These are phyloP conservation scores for Calonectria crousiana DNA, from an alignment of 2,329 filamentous ascomycete species.

Conservation along the genomic window DNA sequence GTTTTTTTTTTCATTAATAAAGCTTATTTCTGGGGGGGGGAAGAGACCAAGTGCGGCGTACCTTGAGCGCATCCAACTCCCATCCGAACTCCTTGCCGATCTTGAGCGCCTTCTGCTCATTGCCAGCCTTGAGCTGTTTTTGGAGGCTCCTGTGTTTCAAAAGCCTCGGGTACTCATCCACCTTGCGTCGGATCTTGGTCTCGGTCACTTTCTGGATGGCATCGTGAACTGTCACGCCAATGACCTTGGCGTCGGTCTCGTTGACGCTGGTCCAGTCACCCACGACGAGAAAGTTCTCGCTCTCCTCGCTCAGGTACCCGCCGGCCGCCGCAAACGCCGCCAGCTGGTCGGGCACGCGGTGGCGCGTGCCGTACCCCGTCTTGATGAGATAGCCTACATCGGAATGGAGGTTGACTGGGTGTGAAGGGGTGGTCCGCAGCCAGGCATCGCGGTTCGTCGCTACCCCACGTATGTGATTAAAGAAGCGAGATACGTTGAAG, in stretches of 20 bases:
- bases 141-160: slow-evolving; percentile 56
- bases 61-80: slow-evolving; percentile 65
- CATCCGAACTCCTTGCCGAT: slow-evolving; percentile 58
- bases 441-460: slow-evolving; percentile 54
- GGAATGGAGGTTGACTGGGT: slow-evolving; percentile 57
- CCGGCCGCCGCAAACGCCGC: slow-evolving; percentile 53
- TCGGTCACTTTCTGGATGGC: slow-evolving; percentile 54
- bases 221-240: slow-evolving; percentile 55
- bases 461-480: slow-evolving; percentile 46
- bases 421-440: slow-evolving; percentile 52
- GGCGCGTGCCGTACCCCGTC: slow-evolving; percentile 67
- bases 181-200: slow-evolving; percentile 44
- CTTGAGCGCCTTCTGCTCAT: slow-evolving; percentile 52
- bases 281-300: slow-evolving; percentile 60
- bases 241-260: slow-evolving; percentile 46
- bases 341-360: slow-evolving; percentile 61
- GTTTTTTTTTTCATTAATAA: slow-evolving; percentile 39
- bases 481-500: slow-evolving; percentile 50
- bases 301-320: slow-evolving; percentile 51
- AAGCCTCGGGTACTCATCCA: slow-evolving; percentile 49
- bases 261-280: slow-evolving; percentile 62
- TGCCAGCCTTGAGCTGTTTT: slow-evolving; percentile 52
- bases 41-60: slow-evolving; percentile 37
- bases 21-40: neutral
- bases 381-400: slow-evolving; percentile 67